Evolutionary conservation across 2,329 filamentous ascomycete genomes (phyloP).

Genomic region (Cadophora gregata): DNA sequence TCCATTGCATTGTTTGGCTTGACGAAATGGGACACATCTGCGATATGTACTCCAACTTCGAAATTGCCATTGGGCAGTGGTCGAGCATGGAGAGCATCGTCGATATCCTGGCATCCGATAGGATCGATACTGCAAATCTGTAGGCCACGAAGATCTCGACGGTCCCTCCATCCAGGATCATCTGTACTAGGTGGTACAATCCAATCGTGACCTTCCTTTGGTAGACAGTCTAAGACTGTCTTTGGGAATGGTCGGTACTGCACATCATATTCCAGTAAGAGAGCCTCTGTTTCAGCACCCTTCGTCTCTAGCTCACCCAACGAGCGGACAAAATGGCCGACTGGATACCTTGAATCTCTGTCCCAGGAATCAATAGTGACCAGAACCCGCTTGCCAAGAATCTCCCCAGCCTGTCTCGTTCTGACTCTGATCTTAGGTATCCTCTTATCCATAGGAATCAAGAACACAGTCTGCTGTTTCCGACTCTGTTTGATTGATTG

Average conservation of each 20-base stretch:
- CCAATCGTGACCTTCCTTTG: constrained; percentile 91
- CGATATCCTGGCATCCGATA: constrained; percentile 94
- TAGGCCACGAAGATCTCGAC: constrained; percentile 82
- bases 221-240: constrained; percentile 91
- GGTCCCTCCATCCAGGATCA: constrained; percentile 85
- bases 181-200: constrained; percentile 80
- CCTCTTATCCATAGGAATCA: constrained; percentile 97
- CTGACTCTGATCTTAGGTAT: constrained; percentile 95
- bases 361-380: constrained; percentile 97
- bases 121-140: constrained; percentile 98
- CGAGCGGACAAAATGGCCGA: constrained; percentile 92
- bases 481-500: constrained; percentile 76
- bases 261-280: constrained; percentile 94
- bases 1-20: constrained; percentile 98
- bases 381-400: constrained; percentile 88
- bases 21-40: constrained; percentile 98
- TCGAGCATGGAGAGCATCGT: constrained; percentile 91
- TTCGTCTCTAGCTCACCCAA: constrained; percentile 95
- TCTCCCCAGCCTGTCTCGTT: constrained; percentile 86
- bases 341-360: constrained; percentile 87
- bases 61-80: constrained; percentile 89
- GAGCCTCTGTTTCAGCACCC: constrained; percentile 94
- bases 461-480: constrained; percentile 89
- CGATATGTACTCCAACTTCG: constrained; percentile 97
- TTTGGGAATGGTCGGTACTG: constrained; percentile 98